Evolutionary conservation across 2,329 filamentous ascomycete genomes (phyloP), one percentile per base, ranked within the genome.

Genomic region (Arthroderma sp.): DNA sequence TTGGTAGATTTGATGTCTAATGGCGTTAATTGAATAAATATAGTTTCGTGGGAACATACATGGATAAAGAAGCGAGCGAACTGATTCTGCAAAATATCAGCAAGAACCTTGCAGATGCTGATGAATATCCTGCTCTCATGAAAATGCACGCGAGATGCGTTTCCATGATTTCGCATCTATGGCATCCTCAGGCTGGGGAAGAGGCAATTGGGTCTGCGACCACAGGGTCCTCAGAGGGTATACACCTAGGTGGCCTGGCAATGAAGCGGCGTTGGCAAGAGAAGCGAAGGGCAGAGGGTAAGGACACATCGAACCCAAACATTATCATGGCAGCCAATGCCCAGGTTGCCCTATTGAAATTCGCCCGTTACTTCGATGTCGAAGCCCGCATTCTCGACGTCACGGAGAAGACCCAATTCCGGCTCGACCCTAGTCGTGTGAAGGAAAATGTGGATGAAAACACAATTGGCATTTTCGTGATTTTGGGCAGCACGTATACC

Each of bases 191-290:
- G 53, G 71, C 74, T 46, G 70, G 70, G 1, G 76, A 82, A 57
- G 77, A 73, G 47, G 77, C 81, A 4, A 72, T 84, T 43, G 81
- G 81, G 2, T 75, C 78, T 0, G 80, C 80, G 3, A 84, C 80
- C 0, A 83, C 81, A 0, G 81, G 81, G 0, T 83, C 78, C 0
- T 81, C 75, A 7, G 81, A 85, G 58, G 81, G 79, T 1, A 81
- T 84, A 47, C 78, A 82, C 55, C 70, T 85, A 1, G 81, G 78
- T 30, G 80, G 78, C 1, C 63, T 85, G 15, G 80, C 81, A 3
- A 83, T 85, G 81, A 84, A 84, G 66, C 69, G 79, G n/a, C 69
- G 77, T 15, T 85, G 81, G 81, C 78, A 84, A 57, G 75, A 82
- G 53, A 73, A 71, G 52, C 70, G 80, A 28, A 66, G 63, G 45